Base-by-base conservation (phyloP, 805 yeast genomes). In the Pichia membranifaciens region DNA sequence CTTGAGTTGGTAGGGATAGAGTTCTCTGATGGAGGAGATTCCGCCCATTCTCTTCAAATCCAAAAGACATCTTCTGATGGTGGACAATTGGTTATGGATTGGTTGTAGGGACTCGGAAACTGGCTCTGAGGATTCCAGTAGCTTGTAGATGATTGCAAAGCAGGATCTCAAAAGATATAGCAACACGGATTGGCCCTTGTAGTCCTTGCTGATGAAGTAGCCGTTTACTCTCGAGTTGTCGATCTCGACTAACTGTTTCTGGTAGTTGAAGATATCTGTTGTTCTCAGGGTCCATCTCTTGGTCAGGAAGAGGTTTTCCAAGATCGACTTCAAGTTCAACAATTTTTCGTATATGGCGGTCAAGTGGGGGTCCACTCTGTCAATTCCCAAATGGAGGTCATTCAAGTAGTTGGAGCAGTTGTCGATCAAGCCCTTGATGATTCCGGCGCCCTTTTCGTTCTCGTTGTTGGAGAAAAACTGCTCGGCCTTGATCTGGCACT, bases 281-380 rank as follows among this genome's bases (percentile, higher is more conserved):
- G 90, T 96, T 60, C 99, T 79, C 69, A 93, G 72, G 2, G 98
- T 91, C 99, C 99, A 93, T 64, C 99, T 78, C 66, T 96, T 82
- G 3, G 99, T 93, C 39, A 93, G 80, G 57, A 91, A 73, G 52
- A 93, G 70, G 55, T 87, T 87, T 56, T 87, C 96, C 51, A 93
- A 73, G 17, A 82, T 82, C 21, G 79, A 73, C 62, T 88, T 87
- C 55, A 88, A 73, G 39, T 75, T 78, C 28, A 77, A 69, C 54
- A 93, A 70, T 49, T 78, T 73, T 42, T 77, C 73, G 66, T 86
- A 90, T 25, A 85, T 71, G 16, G 78, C 78, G 43, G 72, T 69
- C 46, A 86, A 72, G 43, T 73, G 66, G 12, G 76, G 70, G 55
- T 76, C 82, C 38, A 76, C 64, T 53, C 71, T 66, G 22, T 62